These are phyloP conservation scores for Ottelia alismoides DNA, from an alignment of 106 monocot genomes.

Conservation along the genomic window DNA sequence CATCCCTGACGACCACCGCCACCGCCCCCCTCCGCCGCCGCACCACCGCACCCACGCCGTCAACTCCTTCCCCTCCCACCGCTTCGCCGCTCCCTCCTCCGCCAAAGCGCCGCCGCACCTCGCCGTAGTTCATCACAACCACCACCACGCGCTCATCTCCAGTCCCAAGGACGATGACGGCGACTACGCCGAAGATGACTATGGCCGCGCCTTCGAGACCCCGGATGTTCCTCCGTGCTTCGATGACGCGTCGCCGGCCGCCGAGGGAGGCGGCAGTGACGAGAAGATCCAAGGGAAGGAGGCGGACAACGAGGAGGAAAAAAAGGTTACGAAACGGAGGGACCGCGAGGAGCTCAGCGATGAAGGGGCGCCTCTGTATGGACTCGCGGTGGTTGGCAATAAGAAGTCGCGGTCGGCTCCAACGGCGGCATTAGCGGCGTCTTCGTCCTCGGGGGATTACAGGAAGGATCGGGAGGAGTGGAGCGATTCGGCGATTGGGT, in stretches of 20 bases:
- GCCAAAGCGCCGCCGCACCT: slow-evolving; percentile 9
- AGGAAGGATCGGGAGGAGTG: slow-evolving; percentile 97
- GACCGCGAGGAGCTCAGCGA: slow-evolving; percentile 73
- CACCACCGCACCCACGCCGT: not conserved
- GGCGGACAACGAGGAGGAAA: not conserved
- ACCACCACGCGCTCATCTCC: slow-evolving; percentile 15
- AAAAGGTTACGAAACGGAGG: slow-evolving; percentile 27
- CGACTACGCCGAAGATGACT: not conserved
- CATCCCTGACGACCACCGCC: slow-evolving; percentile 32
- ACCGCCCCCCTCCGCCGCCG: not conserved
- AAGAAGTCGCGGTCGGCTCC: slow-evolving; percentile 18
- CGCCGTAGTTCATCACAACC: not conserved
- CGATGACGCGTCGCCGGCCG: not conserved
- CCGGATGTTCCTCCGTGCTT: not conserved
- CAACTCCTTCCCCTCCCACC: not conserved
- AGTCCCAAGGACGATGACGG: slow-evolving; percentile 9
- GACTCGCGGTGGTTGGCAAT: not conserved
- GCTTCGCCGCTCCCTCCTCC: slow-evolving; percentile 11
- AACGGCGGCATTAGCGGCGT: slow-evolving; percentile 4
- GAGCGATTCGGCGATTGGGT: slow-evolving; percentile 88
- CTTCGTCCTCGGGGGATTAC: slow-evolving; percentile 49
- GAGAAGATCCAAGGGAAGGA: not conserved
- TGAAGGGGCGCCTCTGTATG: slow-evolving; percentile 29
- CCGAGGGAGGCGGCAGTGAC: slow-evolving; percentile 2
- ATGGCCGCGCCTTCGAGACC: not conserved